These are phyloP conservation scores for Aphanomyces invadans DNA, from an alignment of 352 stramenopile species.

Conservation along the genomic window DNA sequence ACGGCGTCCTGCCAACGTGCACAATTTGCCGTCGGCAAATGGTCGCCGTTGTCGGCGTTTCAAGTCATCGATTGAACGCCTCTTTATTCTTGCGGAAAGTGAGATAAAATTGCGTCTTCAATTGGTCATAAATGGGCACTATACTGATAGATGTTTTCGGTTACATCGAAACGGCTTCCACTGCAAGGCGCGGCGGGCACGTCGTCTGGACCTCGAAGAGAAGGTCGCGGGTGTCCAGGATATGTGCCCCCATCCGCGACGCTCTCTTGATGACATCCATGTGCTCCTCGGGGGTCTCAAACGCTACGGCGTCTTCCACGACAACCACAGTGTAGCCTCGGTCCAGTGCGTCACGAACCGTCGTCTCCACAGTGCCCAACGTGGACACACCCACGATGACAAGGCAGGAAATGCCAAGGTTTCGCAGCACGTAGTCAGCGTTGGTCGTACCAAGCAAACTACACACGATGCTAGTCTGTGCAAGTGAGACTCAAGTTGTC, in stretches of 20 bases:
- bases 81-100: no score
- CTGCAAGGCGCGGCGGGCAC: neutral
- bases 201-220: slow-evolving; percentile 21
- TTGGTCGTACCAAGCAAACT: slow-evolving; percentile 86
- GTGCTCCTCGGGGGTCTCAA: slow-evolving; percentile 21
- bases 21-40: slow-evolving; percentile 11
- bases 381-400: slow-evolving; percentile 80
- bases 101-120: no score
- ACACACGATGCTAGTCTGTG: neutral
- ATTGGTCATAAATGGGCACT: slow-evolving; percentile 16
- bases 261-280: slow-evolving; percentile 24
- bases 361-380: slow-evolving; percentile 69
- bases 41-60: slow-evolving; percentile 29
- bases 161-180: slow-evolving; percentile 11
- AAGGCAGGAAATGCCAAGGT: slow-evolving; percentile 78
- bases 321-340: slow-evolving; percentile 83
- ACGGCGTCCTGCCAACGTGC: slow-evolving; percentile 18
- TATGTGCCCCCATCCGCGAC: slow-evolving; percentile 26
- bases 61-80: no score
- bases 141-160: no score
- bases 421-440: slow-evolving; percentile 83
- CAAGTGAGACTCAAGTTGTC: neutral
- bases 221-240: slow-evolving; percentile 25
- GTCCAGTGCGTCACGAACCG: slow-evolving; percentile 77
- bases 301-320: slow-evolving; percentile 56